Conservation (phyloP, 2,329 filamentous ascomycete species). For the Fusarium udum region DNA sequence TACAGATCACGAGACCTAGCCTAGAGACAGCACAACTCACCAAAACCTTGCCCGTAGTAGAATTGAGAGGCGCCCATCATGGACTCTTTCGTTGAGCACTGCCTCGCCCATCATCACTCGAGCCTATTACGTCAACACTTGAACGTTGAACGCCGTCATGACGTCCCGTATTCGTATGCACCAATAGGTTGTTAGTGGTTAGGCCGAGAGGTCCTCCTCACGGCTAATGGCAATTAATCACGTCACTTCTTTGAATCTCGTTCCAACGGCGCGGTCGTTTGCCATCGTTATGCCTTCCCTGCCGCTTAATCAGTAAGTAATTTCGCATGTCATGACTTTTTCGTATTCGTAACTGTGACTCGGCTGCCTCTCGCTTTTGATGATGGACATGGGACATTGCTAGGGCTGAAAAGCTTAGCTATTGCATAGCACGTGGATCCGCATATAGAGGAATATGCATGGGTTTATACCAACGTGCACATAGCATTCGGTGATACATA, state of each 20-base stretch:
- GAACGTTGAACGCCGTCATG: constrained; percentile 3
- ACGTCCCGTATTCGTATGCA: constrained; percentile 12
- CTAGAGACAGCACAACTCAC: not conserved
- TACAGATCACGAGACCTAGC: constrained; percentile 26
- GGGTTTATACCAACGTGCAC: not conserved
- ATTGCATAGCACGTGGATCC: not conserved
- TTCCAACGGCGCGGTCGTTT: not conserved
- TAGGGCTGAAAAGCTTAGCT: not conserved
- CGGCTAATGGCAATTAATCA: not conserved
- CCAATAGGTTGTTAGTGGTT: not conserved
- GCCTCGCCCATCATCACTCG: constrained; percentile 21
- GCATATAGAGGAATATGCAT: not conserved
- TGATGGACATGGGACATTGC: not conserved
- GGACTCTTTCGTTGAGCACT: not conserved
- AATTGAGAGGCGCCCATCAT: constrained; percentile 29
- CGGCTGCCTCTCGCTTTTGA: not conserved
- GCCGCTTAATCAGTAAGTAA: not conserved
- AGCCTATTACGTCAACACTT: constrained; percentile 35
- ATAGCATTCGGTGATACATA: not conserved
- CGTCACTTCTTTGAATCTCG: constrained; percentile 10
- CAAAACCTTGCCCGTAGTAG: not conserved
- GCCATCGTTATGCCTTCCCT: not conserved
- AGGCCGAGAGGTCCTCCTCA: not conserved
- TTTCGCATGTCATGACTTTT: not conserved
- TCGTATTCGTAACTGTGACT: constrained; percentile 13